Evolutionary conservation across 2,329 filamentous ascomycete genomes (phyloP).

Genomic region (Phialocephala sp.): DNA sequence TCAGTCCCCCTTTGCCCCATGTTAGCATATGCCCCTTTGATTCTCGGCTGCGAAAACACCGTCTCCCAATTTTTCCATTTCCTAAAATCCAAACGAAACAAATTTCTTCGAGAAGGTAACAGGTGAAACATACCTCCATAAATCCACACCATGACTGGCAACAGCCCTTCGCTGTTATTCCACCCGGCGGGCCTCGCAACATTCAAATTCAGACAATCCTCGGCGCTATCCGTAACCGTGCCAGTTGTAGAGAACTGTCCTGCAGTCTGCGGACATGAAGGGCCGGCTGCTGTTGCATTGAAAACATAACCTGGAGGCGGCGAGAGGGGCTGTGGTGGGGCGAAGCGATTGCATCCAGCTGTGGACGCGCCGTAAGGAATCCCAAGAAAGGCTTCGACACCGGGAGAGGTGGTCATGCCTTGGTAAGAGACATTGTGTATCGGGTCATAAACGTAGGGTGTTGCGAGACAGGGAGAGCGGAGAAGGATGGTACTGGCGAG

Average conservation of each 20-base stretch:
- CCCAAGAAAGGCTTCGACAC: constrained; percentile 54
- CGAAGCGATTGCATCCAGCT: constrained; percentile 51
- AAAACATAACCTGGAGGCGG: constrained; percentile 44
- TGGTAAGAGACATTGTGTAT: constrained; percentile 46
- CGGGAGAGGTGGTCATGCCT: constrained; percentile 49
- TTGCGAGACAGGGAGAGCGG: too few species aligned
- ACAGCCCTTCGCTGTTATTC: constrained; percentile 56
- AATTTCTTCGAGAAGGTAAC: too few species aligned
- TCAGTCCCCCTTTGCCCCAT: constrained; percentile 23
- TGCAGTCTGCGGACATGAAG: constrained; percentile 52
- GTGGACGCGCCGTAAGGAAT: constrained; percentile 55
- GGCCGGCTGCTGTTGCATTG: constrained; percentile 48
- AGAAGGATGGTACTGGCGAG: too few species aligned
- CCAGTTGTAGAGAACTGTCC: constrained; percentile 45
- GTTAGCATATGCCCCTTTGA: background rate
- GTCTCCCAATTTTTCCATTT: too few species aligned
- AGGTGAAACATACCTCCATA: constrained; percentile 60
- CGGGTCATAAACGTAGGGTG: constrained; percentile 33
- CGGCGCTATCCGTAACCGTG: constrained; percentile 51
- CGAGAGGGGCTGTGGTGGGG: constrained; percentile 47
- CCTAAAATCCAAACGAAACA: too few species aligned
- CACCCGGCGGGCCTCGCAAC: constrained; percentile 62
- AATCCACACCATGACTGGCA: constrained; percentile 73
- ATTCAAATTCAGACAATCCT: constrained; percentile 67
- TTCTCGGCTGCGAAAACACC: too few species aligned